Conservation (phyloP, 163 green algal species). For the Chloromonas sp. region DNA sequence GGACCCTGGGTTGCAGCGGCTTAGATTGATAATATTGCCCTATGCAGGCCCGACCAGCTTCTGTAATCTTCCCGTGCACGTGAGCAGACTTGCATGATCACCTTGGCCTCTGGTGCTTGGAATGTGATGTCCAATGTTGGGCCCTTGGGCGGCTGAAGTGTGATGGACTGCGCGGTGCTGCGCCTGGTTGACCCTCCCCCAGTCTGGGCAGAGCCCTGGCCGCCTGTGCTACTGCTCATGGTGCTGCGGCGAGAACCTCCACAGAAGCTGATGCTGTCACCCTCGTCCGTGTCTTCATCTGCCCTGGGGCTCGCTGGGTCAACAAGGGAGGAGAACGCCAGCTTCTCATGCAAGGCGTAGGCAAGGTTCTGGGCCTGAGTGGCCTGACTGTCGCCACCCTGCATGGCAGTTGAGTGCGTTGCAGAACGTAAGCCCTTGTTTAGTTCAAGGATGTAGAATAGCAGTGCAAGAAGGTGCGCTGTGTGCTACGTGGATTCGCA, state of each 20-base stretch:
- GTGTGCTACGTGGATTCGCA: too few species aligned
- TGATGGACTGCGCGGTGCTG: background rate
- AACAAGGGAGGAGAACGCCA: constrained; percentile 4
- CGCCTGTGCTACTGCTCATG: background rate
- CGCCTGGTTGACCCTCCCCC: background rate
- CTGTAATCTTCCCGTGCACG: too few species aligned
- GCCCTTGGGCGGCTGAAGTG: background rate
- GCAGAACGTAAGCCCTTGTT: too few species aligned
- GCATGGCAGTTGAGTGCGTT: too few species aligned
- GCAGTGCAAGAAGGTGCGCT: too few species aligned
- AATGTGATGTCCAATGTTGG: background rate
- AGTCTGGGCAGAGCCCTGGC: background rate
- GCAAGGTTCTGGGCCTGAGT: constrained; percentile 1
- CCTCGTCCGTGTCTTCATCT: background rate
- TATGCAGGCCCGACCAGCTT: too few species aligned
- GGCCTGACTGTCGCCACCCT: background rate
- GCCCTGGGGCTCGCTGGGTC: background rate
- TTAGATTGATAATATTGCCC: too few species aligned
- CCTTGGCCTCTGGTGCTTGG: background rate
- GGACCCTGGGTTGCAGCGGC: too few species aligned
- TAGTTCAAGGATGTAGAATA: too few species aligned
- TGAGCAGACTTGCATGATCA: background rate
- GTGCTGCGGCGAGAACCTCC: background rate
- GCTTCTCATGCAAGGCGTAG: background rate
- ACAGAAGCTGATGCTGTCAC: background rate